These are phyloP conservation scores for Monosporascus sp. DNA, from an alignment of 2,329 filamentous ascomycete genomes.

Conservation along the genomic window DNA sequence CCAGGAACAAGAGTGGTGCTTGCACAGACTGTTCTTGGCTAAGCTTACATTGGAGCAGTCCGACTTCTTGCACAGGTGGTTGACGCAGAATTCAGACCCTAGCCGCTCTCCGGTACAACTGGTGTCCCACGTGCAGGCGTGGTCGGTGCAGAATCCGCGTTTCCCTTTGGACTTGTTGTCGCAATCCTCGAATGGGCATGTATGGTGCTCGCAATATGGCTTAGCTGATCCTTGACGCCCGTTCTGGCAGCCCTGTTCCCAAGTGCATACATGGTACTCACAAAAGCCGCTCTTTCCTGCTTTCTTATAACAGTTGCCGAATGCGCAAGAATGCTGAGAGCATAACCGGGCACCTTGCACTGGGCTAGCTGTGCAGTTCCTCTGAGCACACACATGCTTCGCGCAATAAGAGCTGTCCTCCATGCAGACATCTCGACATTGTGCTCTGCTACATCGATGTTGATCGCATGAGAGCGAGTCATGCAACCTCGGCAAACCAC, in stretches of 20 bases:
- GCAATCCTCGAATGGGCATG: conserved; percentile 8
- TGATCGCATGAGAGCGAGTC: conserved; percentile 5
- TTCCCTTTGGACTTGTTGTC: conserved; percentile 7
- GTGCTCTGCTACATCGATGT: conserved; percentile 5
- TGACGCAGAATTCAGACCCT: conserved; percentile 5
- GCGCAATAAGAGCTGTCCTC: conserved; percentile 8
- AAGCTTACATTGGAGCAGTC: conserved; percentile 9
- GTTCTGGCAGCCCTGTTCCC: conserved; percentile 7
- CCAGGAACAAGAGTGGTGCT: conserved; percentile 12
- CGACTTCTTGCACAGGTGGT: conserved; percentile 8
- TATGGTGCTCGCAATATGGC: conserved; percentile 11
- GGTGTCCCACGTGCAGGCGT: conserved; percentile 12
- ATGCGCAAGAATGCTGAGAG: conserved; percentile 5
- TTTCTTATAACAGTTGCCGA: conserved; percentile 4
- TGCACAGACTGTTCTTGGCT: conserved; percentile 10
- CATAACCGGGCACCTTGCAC: conserved; percentile 7
- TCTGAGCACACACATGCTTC: conserved; percentile 5
- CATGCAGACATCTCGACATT: conserved; percentile 5
- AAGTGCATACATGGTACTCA: conserved; percentile 9
- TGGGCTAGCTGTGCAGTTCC: conserved; percentile 7
- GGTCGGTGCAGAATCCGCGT: conserved; percentile 7
- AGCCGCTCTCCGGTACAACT: conserved; percentile 5
- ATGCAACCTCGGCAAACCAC: conserved; percentile 2
- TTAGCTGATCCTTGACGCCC: conserved; percentile 7
- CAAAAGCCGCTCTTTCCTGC: conserved; percentile 9